Evolutionary conservation across 179 eudicot genomes (phyloP), one percentile per base, ranked within the genome.

Genomic region (Corrigiola litoralis): DNA sequence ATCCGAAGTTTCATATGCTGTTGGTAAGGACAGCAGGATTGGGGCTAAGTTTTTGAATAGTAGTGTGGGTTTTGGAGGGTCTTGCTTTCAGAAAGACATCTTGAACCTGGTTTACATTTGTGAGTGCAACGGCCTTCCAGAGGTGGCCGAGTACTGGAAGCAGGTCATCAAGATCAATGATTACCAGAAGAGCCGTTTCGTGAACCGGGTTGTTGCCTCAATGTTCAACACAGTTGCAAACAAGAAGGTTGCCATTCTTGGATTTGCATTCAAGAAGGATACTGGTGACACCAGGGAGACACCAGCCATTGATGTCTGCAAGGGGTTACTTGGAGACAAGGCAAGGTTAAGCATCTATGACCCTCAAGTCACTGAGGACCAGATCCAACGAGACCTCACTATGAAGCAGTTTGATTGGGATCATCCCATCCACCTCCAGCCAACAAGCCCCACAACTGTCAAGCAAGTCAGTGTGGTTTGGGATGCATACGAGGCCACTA

Each of bases 391-490:
- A 25, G 94, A 87, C 65, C 78, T 87, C 1, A 63, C 89, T 23
- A 78, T 87, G 89, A 87, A 87, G 44, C 80, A 87, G 81, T 87
- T 87, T 14, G 94, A 87, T 62, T 87, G 94, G 94, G 94, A 85
- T 66, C 94, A 87, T 34, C 94, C 94, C 3, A 75, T 82, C 58
- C 94, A 87, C 63, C 87, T 87, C 20, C 87, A 83, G 74, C 88
- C 91, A 41, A 75, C 74, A 77, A 80, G 84, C 55, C 94, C 91
- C 8, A 79, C 94, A 0, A 75, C 94, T 2, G 84, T 82, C 54
- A 82, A 85, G 61, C 85, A 87, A 81, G 89, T 85, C 40, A 77
- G 73, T 16, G 77, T 79, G 18, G 86, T 76, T 17, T 79, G 84
- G 80, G 86, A 85, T 31, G 90, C 86, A 6, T 87, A 87, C 61